Evolutionary conservation across 192 early-diverging fungal genomes (phyloP), one percentile per base, ranked within the genome.

Genomic region (Rhizoclosmatium sp.): DNA sequence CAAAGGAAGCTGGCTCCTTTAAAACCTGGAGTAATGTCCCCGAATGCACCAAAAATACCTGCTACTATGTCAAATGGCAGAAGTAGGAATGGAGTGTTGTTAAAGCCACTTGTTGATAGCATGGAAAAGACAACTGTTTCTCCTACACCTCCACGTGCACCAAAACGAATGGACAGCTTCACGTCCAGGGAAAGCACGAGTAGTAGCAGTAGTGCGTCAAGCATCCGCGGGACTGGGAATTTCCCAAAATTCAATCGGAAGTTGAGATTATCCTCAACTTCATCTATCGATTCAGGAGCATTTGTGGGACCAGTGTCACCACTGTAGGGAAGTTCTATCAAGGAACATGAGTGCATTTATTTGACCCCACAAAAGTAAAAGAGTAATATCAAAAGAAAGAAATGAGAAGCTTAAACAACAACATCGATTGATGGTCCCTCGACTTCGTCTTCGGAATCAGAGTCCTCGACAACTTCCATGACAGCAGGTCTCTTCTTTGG

Each of bases 361-460:
- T 69, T 69, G 39, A 65, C 31, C 12, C 31, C 19, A 41, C 9
- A 12, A 31, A 31, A 41, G 12, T 65, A n/a, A n/a, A 31, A 65
- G 40, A 10, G 64, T 10, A 65, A 65, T 41, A n/a, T 10, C 10
- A 65, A 65, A 65, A 31, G 31, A 65, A 12, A 31, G 31, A 65
- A 65, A 12, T n/a, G 10, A 31, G 16, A 47, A 12, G 49, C 23
- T 75, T 61, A 79, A 12, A 79, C 60, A 48, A 79, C 41, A n/a
- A 60, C 75, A 31, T 80, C 82, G 65, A 83, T 83, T 67, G 51
- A 54, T 45, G 76, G 70, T 78, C 80, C 82, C 16, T 80, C 79
- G 31, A 19, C 42, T 42, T 80, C 82, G 2, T 71, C 76, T 1
- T 79, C 78, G 41, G 67, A 71, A 71, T 71, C 67, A 5, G 64